Evolutionary conservation across 2,329 filamentous ascomycete species (phyloP).

Genomic region (Akanthomyces uredinophilus): DNA sequence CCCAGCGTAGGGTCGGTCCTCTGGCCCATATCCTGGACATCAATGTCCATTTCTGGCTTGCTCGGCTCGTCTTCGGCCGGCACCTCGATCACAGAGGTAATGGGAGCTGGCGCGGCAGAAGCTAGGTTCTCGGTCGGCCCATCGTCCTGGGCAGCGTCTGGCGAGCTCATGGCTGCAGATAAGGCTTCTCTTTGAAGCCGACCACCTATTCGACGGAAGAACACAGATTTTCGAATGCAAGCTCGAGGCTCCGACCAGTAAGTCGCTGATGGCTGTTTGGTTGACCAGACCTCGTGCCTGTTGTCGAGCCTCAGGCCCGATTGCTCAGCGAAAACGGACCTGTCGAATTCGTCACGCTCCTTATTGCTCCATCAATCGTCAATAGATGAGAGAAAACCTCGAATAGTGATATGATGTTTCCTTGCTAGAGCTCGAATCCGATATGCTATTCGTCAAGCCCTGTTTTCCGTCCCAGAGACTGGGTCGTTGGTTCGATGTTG

Average conservation of each 20-base stretch:
- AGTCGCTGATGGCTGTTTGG: background rate
- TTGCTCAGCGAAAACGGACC: background rate
- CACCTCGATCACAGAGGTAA: background rate
- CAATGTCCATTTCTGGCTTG: background rate
- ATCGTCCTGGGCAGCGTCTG: background rate
- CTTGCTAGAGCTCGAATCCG: background rate
- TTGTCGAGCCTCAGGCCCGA: background rate
- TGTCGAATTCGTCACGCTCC: background rate
- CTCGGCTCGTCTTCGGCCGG: background rate
- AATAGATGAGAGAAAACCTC: background rate
- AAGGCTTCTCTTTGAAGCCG: background rate
- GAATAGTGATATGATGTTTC: background rate
- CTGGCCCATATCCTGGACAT: slow-evolving; percentile 32
- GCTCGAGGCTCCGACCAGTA: background rate
- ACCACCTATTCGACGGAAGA: background rate
- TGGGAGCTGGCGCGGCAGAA: background rate
- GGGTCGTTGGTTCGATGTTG: background rate
- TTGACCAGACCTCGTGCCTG: background rate
- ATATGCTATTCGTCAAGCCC: background rate
- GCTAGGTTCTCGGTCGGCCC: background rate
- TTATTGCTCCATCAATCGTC: slow-evolving; percentile 10
- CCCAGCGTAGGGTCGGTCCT: slow-evolving; percentile 28
- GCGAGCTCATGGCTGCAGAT: background rate
- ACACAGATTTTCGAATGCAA: background rate
- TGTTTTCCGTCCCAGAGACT: background rate